Percentiles rank a stretch among this genome's conserved stretches.
These are phyloP conservation scores for Apostasia shenzhenica DNA, from an alignment of 106 monocot genomes.

Conservation along the genomic window DNA sequence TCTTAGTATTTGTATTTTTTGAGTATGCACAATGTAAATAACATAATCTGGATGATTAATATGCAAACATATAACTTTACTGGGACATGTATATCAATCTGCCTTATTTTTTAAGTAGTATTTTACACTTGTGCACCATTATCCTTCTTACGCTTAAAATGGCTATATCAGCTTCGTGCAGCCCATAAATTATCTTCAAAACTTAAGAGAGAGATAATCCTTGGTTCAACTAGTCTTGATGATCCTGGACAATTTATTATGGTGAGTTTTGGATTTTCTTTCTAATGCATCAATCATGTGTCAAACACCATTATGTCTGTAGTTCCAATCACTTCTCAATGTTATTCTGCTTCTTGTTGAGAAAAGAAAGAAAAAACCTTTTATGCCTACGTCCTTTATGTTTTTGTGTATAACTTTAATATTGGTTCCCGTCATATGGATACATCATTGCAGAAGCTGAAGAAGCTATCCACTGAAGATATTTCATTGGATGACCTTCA, in stretches of 20 bases:
- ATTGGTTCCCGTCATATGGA: not conserved
- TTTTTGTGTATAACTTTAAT: not conserved
- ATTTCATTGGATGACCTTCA: slow-evolving; percentile 4
- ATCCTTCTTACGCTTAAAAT: not conserved
- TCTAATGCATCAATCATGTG: no score
- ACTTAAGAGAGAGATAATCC: slow-evolving; percentile 80
- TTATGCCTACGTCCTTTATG: not conserved
- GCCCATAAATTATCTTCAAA: slow-evolving; percentile 81
- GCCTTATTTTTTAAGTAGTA: not conserved
- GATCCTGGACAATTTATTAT: slow-evolving; percentile 89
- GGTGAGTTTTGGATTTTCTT: slow-evolving; percentile 23
- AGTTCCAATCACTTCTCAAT: no score
- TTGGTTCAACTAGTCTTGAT: slow-evolving; percentile 87
- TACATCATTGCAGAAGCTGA: slow-evolving; percentile 5
- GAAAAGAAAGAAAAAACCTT: no score
- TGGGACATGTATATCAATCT: not conserved
- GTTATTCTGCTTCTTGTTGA: no score
- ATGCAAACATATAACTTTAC: not conserved
- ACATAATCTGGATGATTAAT: no score
- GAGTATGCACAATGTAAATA: no score
- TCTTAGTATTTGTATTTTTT: no score
- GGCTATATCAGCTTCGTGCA: slow-evolving; percentile 48
- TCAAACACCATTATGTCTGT: no score
- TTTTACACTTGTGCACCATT: not conserved
- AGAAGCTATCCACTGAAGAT: not conserved